Evolutionary conservation across 2,329 filamentous ascomycete species (phyloP).

Genomic region (Colletotrichum sp.): DNA sequence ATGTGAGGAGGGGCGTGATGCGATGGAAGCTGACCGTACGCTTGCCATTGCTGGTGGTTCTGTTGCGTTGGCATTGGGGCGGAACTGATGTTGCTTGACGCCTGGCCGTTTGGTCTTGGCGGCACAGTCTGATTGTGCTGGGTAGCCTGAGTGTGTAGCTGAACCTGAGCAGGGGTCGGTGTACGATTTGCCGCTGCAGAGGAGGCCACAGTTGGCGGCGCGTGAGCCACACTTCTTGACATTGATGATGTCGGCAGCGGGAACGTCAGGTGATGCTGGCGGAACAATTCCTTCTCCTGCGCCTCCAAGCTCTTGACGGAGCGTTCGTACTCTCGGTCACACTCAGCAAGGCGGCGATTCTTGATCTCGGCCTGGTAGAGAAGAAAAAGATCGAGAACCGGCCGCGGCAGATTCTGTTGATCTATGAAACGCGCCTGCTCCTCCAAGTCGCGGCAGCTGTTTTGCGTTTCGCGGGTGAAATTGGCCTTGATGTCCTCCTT

Average conservation of each 20-base stretch:
- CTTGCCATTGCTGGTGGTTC: background rate
- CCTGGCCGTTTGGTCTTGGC: background rate
- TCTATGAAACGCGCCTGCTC: background rate
- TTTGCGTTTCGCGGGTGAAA: background rate
- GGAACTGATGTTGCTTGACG: background rate
- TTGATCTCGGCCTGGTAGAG: conserved; percentile 4
- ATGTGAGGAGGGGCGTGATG: background rate
- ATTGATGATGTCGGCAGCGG: background rate
- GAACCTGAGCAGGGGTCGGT: background rate
- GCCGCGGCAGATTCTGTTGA: background rate
- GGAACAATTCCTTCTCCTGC: background rate
- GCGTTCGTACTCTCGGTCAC: background rate
- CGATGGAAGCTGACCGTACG: background rate
- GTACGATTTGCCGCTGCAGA: background rate
- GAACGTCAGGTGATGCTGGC: conserved; percentile 3
- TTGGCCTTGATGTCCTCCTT: background rate
- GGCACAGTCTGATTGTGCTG: background rate
- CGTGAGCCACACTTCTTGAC: background rate
- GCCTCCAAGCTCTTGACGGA: background rate
- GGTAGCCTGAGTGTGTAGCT: background rate
- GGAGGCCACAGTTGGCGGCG: background rate
- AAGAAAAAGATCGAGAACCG: background rate
- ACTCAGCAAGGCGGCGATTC: conserved; percentile 3
- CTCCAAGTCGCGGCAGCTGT: conserved; percentile 3
- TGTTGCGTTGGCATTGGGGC: conserved; percentile 4